Conservation (phyloP, 108 stramenopile genomes). For the Skeletonema tropicum region DNA sequence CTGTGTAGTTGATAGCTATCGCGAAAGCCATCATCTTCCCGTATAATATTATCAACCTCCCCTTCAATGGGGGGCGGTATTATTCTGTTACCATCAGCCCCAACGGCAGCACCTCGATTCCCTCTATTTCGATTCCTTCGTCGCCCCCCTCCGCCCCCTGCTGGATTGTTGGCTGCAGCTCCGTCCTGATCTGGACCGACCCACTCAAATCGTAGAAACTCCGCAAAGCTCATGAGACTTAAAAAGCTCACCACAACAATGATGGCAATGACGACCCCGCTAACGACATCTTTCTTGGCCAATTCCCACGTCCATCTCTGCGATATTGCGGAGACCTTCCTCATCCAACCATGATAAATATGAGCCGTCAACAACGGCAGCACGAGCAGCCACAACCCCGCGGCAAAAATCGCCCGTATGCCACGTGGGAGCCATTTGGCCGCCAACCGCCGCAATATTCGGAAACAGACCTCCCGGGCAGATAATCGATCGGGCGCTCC, state of each 20-base stretch:
- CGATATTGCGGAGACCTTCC: constrained; percentile 64
- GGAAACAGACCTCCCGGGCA: constrained; percentile 63
- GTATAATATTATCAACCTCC: constrained; percentile 44
- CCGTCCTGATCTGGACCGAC: neutral
- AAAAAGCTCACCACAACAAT: constrained; percentile 88
- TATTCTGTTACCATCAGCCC: constrained; percentile 2
- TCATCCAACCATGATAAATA: constrained; percentile 91
- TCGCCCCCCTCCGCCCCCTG: constrained; percentile 11
- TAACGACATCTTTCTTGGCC: constrained; percentile 66
- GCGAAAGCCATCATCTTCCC: constrained; percentile 11
- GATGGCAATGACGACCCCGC: constrained; percentile 80
- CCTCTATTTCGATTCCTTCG: constrained; percentile 36
- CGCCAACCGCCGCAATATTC: constrained; percentile 64
- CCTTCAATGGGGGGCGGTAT: constrained; percentile 26
- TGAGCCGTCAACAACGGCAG: constrained; percentile 84
- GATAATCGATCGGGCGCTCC: constrained; percentile 82
- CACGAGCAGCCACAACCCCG: constrained; percentile 80
- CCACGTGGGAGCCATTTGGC: constrained; percentile 81
- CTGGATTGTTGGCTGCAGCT: constrained; percentile 5
- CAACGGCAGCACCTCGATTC: constrained; percentile 27
- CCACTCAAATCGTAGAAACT: constrained; percentile 89
- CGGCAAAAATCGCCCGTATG: constrained; percentile 62
- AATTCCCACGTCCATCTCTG: constrained; percentile 59
- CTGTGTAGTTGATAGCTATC: neutral
- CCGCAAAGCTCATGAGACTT: constrained; percentile 92